Conservation (phyloP, 495 filamentous ascomycete genomes). For the Paragyromitra xinjiangensis region DNA sequence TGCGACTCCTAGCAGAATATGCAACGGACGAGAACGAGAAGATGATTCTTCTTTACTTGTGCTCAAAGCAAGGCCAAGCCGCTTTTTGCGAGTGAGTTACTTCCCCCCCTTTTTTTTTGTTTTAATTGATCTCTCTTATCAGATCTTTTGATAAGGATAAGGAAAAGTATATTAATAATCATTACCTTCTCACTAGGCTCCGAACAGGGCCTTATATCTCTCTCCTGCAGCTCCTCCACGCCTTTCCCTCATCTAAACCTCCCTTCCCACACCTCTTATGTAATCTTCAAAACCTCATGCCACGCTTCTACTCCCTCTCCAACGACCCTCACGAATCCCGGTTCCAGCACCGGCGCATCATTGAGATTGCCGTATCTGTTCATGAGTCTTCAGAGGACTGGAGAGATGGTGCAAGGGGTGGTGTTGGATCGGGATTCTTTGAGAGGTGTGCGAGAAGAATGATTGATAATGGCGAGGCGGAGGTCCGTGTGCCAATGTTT, state of each 20-base stretch:
- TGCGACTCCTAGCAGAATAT: conserved; percentile 87
- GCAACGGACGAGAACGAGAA: conserved; percentile 80
- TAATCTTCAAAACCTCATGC: conserved; percentile 86
- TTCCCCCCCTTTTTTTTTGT: conserved; percentile 46
- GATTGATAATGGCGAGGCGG: conserved; percentile 69
- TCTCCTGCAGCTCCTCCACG: conserved; percentile 82
- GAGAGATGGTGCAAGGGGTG: conserved; percentile 71
- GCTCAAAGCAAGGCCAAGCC: conserved; percentile 89
- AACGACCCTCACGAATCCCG: conserved; percentile 91
- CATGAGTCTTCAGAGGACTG: conserved; percentile 82
- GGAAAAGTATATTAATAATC: conserved; percentile 15
- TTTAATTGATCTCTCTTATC: conserved; percentile 47
- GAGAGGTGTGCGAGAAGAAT: conserved; percentile 78
- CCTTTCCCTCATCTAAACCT: conserved; percentile 90
- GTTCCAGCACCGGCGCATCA: conserved; percentile 76
- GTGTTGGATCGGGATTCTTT: conserved; percentile 83
- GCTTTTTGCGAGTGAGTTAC: conserved; percentile 79
- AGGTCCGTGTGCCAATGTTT: conserved; percentile 91
- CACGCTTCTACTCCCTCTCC: conserved; percentile 96
- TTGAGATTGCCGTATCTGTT: conserved; percentile 94
- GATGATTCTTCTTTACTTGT: conserved; percentile 84
- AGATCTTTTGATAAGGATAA: conserved; percentile 56
- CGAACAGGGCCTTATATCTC: conserved; percentile 87
- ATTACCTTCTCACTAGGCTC: conserved; percentile 60
- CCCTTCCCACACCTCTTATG: conserved; percentile 82